Evolutionary conservation across 139 green algal genomes (phyloP).

Genomic region (Tetradesmus obliquus): DNA sequence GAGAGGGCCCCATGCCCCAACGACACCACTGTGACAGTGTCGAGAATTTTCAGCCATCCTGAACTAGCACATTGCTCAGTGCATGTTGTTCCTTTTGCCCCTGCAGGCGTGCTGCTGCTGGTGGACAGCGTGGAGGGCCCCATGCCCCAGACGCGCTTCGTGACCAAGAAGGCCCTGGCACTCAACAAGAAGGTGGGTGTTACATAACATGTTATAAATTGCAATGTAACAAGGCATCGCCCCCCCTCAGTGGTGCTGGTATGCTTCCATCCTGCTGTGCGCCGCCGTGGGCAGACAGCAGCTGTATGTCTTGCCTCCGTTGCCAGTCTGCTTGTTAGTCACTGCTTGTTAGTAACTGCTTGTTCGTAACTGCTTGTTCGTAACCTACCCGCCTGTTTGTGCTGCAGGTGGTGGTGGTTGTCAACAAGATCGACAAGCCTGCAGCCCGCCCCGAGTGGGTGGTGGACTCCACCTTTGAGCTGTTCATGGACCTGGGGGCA

Average conservation of each 20-base stretch:
- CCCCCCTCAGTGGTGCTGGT: too few relatives aligned
- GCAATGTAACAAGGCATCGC: neutral
- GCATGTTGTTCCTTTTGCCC: neutral
- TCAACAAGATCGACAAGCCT: constrained; percentile 99
- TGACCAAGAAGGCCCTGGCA: constrained; percentile 96
- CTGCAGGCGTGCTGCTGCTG: constrained; percentile 90
- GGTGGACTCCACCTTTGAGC: constrained; percentile 95
- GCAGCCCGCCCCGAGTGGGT: constrained; percentile 85
- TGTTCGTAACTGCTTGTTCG: too few relatives aligned
- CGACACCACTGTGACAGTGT: too few relatives aligned
- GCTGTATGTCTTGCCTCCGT: too few relatives aligned
- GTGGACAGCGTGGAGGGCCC: constrained; percentile 98
- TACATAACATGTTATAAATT: neutral
- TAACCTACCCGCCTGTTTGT: neutral
- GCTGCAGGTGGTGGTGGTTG: constrained; percentile 90
- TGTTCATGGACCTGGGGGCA: constrained; percentile 97
- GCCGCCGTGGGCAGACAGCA: too few relatives aligned
- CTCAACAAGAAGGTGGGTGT: constrained; percentile 89
- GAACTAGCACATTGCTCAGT: neutral
- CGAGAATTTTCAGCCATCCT: too few relatives aligned
- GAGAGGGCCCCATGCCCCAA: neutral
- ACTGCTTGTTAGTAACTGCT: too few relatives aligned
- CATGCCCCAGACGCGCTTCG: constrained; percentile 99
- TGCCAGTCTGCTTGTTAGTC: too few relatives aligned
- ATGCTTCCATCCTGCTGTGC: too few relatives aligned